phyloP scores from a whole-genome alignment of 2,329 filamentous ascomycete genomes.

The Fusarium fracticaudum region DNA sequence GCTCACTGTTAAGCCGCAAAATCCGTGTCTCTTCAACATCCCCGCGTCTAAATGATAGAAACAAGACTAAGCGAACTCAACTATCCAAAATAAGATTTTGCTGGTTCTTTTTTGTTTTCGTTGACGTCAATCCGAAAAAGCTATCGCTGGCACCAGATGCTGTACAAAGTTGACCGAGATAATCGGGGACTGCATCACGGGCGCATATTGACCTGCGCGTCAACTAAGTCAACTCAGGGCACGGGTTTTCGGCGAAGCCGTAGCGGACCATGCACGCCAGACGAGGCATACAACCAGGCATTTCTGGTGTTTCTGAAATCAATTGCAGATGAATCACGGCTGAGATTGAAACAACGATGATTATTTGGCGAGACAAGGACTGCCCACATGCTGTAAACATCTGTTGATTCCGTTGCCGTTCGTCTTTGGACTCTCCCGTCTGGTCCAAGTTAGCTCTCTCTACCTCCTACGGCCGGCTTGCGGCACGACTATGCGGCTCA shows the following conservation, averaged over 20 bases:
- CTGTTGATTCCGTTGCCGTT: background rate
- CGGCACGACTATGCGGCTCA: slow-evolving; percentile 1
- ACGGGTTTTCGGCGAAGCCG: slow-evolving; percentile 23
- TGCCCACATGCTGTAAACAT: background rate
- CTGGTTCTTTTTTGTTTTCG: background rate
- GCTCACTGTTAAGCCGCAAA: background rate
- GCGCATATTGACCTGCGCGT: slow-evolving; percentile 8
- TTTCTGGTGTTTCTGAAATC: background rate
- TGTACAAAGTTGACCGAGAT: slow-evolving; percentile 4
- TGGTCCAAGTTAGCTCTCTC: background rate
- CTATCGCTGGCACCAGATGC: background rate
- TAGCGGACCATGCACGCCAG: slow-evolving; percentile 7
- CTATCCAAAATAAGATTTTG: background rate
- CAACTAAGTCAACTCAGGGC: background rate
- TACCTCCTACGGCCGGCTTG: background rate
- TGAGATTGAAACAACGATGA: background rate
- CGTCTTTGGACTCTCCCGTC: background rate
- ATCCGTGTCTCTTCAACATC: background rate
- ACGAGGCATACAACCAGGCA: slow-evolving; percentile 2
- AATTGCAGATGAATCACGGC: background rate
- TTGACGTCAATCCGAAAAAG: slow-evolving; percentile 4
- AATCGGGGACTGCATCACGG: slow-evolving; percentile 1
- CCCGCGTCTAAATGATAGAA: background rate
- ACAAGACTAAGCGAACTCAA: background rate
- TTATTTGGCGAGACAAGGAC: background rate